phyloP scores from a whole-genome alignment of 2,329 filamentous ascomycete genomes.

The Dendryphion nanum region DNA sequence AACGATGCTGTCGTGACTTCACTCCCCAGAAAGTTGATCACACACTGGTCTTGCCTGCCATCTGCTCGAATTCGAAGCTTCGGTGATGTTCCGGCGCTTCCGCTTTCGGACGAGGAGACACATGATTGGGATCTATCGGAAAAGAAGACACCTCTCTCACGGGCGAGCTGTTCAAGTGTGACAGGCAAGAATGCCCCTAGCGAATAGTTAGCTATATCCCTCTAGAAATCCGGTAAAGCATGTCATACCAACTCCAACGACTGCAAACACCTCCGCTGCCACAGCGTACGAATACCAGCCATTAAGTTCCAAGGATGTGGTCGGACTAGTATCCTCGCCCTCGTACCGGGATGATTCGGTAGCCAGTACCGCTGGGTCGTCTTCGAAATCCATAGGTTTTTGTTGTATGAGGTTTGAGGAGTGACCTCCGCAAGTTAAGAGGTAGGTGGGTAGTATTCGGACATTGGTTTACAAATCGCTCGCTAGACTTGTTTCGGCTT shows the following conservation, averaged over 20 bases:
- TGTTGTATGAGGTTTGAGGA: too few species aligned
- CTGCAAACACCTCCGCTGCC: slow-evolving; percentile 88
- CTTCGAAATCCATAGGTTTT: too few species aligned
- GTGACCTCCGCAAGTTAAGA: too few species aligned
- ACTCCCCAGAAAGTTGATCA: slow-evolving; percentile 73
- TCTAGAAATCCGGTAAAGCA: neutral
- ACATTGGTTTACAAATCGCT: too few species aligned
- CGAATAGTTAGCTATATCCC: neutral
- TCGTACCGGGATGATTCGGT: slow-evolving; percentile 26
- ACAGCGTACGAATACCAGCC: slow-evolving; percentile 93
- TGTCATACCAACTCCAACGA: slow-evolving; percentile 74
- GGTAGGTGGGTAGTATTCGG: too few species aligned
- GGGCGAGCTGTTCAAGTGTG: slow-evolving; percentile 81
- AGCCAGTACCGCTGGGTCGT: too few species aligned
- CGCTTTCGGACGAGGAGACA: slow-evolving; percentile 57
- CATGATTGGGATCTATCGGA: slow-evolving; percentile 74
- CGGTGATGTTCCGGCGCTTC: slow-evolving; percentile 19
- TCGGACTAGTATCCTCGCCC: slow-evolving; percentile 60
- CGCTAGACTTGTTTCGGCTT: too few species aligned
- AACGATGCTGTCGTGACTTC: slow-evolving; percentile 91
- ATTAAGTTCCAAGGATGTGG: slow-evolving; percentile 73
- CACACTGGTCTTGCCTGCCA: slow-evolving; percentile 58
- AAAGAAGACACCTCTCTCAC: slow-evolving; percentile 82
- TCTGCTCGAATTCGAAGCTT: slow-evolving; percentile 13
- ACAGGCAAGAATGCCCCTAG: slow-evolving; percentile 89